Percentiles rank a stretch among this genome's conserved stretches.
Evolutionary conservation across 306 rosid genomes (phyloP).

Genomic region (Vigna radiata): DNA sequence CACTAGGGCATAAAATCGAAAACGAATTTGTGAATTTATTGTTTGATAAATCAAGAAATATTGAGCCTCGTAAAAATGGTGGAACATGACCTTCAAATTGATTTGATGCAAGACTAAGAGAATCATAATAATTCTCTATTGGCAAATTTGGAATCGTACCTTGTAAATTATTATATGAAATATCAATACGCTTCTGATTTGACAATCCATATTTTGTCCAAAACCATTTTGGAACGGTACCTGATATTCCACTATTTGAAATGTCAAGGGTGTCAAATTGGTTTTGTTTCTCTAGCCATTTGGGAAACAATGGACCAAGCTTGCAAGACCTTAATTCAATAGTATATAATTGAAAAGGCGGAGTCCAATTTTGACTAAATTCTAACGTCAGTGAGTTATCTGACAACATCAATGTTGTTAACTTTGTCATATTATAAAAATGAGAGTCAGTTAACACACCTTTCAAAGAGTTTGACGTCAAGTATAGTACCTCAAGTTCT

Average conservation of each 20-base stretch:
- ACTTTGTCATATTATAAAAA: background rate
- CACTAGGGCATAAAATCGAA: background rate
- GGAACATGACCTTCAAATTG: too few species aligned
- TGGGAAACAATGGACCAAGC: constrained; percentile 35
- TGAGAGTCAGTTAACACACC: constrained; percentile 30
- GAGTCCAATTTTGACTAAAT: background rate
- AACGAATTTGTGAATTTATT: too few species aligned
- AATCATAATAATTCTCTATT: too few species aligned
- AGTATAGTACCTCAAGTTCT: fast-evolving
- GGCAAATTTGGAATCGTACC: too few species aligned
- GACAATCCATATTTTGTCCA: background rate
- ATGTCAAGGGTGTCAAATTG: fast-evolving
- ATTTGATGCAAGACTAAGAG: too few species aligned
- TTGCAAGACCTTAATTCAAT: background rate
- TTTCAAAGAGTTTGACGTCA: constrained; percentile 12
- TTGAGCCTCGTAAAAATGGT: background rate
- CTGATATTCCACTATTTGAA: background rate
- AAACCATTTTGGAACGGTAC: constrained; percentile 20
- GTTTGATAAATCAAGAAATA: constrained; percentile 9
- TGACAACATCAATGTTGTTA: background rate
- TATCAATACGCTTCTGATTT: fast-evolving
- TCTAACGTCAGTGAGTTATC: background rate
- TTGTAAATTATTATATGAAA: background rate
- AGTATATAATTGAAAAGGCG: background rate
- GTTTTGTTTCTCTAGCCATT: constrained; percentile 33